These are phyloP conservation scores for Mycena leptocephala DNA, from an alignment of 768 basidiomycete species.

Conservation along the genomic window DNA sequence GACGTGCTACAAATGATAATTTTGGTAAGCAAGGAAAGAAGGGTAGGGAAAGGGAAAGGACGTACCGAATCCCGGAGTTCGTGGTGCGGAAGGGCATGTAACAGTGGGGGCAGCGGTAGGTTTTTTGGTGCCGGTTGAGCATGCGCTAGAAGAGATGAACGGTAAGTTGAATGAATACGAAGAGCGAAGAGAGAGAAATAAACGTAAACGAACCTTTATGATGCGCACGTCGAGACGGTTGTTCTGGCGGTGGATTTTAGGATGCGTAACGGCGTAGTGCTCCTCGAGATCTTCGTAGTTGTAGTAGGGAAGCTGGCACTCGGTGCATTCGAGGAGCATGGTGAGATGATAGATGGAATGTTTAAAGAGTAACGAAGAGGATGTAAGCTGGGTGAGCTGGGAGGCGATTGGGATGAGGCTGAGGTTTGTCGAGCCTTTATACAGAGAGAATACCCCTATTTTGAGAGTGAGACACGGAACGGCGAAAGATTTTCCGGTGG, in stretches of 20 bases:
- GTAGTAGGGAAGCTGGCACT: conserved; percentile 28
- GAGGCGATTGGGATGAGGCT: background rate
- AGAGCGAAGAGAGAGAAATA: background rate
- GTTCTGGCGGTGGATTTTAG: background rate
- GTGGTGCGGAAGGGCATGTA: conserved; percentile 30
- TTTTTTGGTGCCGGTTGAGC: conserved; percentile 24
- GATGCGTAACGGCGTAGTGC: conserved; percentile 27
- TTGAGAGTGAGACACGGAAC: background rate
- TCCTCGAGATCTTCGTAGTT: conserved; percentile 24
- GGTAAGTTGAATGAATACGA: background rate
- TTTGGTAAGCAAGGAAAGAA: background rate
- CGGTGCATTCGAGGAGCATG: conserved; percentile 33
- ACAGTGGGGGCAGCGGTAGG: conserved; percentile 24
- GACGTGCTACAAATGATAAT: background rate
- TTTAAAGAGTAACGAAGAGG: background rate
- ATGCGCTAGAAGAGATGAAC: conserved; percentile 1
- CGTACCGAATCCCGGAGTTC: conserved; percentile 19
- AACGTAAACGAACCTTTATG: conserved; percentile 1
- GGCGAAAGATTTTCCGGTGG: conserved; percentile 5
- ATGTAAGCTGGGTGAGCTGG: background rate
- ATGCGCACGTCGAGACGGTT: conserved; percentile 13
- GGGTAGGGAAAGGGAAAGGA: background rate
- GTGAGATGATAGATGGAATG: too few species aligned
- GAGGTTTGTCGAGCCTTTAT: background rate
- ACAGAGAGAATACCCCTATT: conserved; percentile 4